Conservation (phyloP, 306 rosid species). For the Quercus aquifolioides region DNA sequence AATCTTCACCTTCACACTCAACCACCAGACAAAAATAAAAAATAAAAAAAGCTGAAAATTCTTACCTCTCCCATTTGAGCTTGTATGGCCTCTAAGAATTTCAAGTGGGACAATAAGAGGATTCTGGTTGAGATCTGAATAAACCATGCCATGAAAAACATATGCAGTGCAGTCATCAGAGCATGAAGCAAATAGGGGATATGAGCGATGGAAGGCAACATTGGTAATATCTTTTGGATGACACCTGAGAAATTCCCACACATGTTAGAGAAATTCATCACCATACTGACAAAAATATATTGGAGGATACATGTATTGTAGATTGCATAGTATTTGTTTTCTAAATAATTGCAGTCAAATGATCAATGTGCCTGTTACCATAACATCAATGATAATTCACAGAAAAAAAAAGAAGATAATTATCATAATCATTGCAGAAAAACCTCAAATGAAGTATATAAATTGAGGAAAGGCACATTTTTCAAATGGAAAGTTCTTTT, state of each 20-base stretch:
- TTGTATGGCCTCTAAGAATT: constrained; percentile 76
- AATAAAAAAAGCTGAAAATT: neutral
- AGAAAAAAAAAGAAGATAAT: neutral
- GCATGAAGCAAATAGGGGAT: constrained; percentile 84
- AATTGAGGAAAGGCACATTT: neutral
- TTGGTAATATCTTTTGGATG: constrained; percentile 85
- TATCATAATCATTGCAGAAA: neutral
- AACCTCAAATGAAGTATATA: neutral
- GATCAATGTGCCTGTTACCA: neutral
- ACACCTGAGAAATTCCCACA: constrained; percentile 57
- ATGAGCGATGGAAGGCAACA: constrained; percentile 72
- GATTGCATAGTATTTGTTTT: neutral
- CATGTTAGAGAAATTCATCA: constrained; percentile 1
- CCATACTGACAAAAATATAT: neutral
- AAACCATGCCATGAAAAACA: constrained; percentile 93
- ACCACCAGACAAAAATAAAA: constrained; percentile 1
- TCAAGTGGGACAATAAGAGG: constrained; percentile 88
- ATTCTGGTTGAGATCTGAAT: constrained; percentile 85
- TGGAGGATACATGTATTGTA: neutral
- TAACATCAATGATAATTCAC: neutral
- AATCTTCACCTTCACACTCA: neutral
- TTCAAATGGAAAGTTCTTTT: neutral
- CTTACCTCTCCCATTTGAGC: constrained; percentile 83
- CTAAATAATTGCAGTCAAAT: neutral
- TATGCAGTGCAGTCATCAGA: constrained; percentile 87